These are phyloP conservation scores for Paramecium biaurelia DNA, from an alignment of 73 alveolate genomes.

Conservation along the genomic window DNA sequence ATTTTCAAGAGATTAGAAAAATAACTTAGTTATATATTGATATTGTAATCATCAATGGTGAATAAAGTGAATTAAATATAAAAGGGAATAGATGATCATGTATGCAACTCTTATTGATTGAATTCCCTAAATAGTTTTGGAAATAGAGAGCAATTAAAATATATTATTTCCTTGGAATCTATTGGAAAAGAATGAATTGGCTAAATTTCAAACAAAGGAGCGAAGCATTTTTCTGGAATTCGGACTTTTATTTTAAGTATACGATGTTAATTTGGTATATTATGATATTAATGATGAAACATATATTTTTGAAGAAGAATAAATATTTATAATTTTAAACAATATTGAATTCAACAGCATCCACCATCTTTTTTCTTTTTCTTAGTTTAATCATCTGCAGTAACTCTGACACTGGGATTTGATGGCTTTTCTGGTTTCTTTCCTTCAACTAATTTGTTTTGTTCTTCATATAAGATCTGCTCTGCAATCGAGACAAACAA, in stretches of 20 bases:
- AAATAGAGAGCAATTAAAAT: background rate
- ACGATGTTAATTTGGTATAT: background rate
- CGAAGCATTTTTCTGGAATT: background rate
- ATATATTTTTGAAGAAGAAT: background rate
- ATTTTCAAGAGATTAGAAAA: background rate
- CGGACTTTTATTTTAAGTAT: background rate
- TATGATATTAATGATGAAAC: background rate
- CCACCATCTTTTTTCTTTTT: background rate
- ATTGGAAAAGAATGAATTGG: background rate
- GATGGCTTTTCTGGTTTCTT: background rate
- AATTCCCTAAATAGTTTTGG: background rate
- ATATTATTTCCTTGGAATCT: background rate
- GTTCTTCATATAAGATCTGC: background rate
- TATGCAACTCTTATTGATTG: background rate
- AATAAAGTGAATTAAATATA: background rate
- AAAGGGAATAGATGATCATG: background rate
- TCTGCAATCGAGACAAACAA: slow-evolving; percentile 26
- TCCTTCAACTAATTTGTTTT: background rate
- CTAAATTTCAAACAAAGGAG: background rate
- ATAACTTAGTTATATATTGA: background rate
- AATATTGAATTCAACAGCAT: background rate
- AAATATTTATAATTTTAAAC: background rate
- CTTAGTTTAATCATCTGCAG: background rate
- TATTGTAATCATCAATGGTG: background rate
- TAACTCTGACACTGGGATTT: background rate